Conservation (phyloP, 148 eudicot species). For the Rhododendron simsii region DNA sequence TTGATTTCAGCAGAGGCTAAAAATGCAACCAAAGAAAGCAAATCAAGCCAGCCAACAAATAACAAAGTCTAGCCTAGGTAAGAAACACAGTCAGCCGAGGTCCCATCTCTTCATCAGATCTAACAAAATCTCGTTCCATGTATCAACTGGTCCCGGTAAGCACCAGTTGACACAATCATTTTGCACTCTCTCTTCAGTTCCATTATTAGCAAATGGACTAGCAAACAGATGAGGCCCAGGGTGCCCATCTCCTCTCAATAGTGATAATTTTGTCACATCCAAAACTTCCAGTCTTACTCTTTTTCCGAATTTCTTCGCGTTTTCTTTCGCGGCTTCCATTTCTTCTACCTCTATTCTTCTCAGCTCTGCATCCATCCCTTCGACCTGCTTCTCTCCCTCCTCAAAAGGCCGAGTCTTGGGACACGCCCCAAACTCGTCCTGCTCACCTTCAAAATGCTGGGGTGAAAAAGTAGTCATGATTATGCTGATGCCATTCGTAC, state of each 20-base stretch:
- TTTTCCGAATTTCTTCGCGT: constrained; percentile 2
- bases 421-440: constrained; percentile 89
- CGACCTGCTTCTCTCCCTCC: constrained; percentile 47
- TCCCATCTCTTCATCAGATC: constrained; percentile 62
- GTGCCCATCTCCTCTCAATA: constrained; percentile 86
- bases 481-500: constrained; percentile 30
- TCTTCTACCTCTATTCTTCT: constrained; percentile 49
- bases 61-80: neutral
- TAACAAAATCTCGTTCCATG: constrained; percentile 88
- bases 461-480: constrained; percentile 81
- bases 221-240: constrained; percentile 87
- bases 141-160: constrained; percentile 80
- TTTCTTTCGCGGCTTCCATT: constrained; percentile 36
- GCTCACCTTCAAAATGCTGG: constrained; percentile 85
- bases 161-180: constrained; percentile 98
- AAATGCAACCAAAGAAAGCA: neutral
- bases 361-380: constrained; percentile 72
- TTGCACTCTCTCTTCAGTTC: constrained; percentile 57
- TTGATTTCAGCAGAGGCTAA: neutral
- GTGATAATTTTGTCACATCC: constrained; percentile 68
- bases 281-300: constrained; percentile 50
- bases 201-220: constrained; percentile 70
- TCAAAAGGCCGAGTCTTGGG: constrained; percentile 60
- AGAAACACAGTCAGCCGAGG: neutral
- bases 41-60: neutral